Percentiles rank a stretch among this genome's conserved stretches.
Conservation (phyloP, 768 basidiomycete species). For the Mycena rebaudengoi region DNA sequence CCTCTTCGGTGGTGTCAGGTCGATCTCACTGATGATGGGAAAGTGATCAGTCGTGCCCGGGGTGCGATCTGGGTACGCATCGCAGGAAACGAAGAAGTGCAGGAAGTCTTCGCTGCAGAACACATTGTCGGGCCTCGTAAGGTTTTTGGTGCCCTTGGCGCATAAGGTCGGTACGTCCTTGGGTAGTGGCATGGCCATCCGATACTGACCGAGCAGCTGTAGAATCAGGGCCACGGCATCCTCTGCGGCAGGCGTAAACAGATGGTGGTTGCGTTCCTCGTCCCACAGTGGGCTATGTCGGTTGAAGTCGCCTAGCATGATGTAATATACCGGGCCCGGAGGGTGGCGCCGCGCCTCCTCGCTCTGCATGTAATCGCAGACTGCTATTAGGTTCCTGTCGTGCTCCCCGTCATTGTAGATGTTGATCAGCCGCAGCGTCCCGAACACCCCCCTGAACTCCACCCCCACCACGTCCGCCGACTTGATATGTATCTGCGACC, state of each 20-base stretch:
- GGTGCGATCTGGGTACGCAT: neutral
- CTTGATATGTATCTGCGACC: conserved; percentile 28
- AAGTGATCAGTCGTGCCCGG: conserved; percentile 6
- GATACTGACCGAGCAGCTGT: neutral
- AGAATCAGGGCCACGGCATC: conserved; percentile 21
- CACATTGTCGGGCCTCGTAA: conserved; percentile 3
- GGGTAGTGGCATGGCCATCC: conserved; percentile 1
- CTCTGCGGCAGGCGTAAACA: conserved; percentile 27
- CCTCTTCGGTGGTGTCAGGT: neutral
- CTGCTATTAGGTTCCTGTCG: conserved; percentile 22
- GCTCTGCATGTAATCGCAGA: conserved; percentile 9
- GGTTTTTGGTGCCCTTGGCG: neutral
- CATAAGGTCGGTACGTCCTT: neutral
- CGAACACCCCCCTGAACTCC: conserved; percentile 21
- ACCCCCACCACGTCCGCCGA: conserved; percentile 21
- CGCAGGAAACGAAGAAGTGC: neutral
- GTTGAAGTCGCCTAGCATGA: conserved; percentile 52
- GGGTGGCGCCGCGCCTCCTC: neutral
- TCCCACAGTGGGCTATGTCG: conserved; percentile 46
- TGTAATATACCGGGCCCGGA: conserved; percentile 10
- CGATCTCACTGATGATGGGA: neutral
- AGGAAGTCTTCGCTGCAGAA: neutral
- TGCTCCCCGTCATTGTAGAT: conserved; percentile 46
- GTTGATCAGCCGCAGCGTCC: conserved; percentile 43
- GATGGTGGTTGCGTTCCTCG: conserved; percentile 34